phyloP scores from a whole-genome alignment of 2,329 filamentous ascomycete genomes.

The Thelonectria discophora region DNA sequence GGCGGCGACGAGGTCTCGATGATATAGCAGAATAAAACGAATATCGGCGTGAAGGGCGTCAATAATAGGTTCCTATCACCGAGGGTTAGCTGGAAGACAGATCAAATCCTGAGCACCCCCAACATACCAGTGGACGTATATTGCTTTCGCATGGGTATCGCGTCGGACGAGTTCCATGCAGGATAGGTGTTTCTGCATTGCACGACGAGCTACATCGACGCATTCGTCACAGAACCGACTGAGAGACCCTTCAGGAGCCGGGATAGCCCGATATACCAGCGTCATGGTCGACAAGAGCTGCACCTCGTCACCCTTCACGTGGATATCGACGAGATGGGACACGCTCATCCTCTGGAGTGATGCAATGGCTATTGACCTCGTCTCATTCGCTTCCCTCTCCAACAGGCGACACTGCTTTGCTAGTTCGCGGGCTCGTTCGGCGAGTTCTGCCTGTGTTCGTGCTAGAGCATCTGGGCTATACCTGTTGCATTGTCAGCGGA shows the following conservation, averaged over 20 bases:
- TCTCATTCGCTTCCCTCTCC: constrained; percentile 48
- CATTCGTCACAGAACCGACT: constrained; percentile 60
- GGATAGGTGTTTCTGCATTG: constrained; percentile 56
- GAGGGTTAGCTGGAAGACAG: constrained; percentile 18
- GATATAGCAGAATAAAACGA: constrained; percentile 66
- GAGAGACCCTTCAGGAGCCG: constrained; percentile 52
- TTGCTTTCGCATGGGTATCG: constrained; percentile 53
- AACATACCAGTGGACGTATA: constrained; percentile 62
- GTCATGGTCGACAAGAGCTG: constrained; percentile 59
- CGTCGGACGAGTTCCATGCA: constrained; percentile 55
- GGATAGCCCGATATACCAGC: constrained; percentile 62
- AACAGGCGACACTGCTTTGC: constrained; percentile 50
- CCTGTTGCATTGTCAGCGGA: constrained; percentile 37
- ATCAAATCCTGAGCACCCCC: background rate
- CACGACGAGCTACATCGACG: constrained; percentile 58
- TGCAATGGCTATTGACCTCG: constrained; percentile 47
- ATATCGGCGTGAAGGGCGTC: constrained; percentile 67
- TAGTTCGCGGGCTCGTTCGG: constrained; percentile 50
- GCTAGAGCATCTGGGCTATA: constrained; percentile 61
- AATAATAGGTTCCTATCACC: constrained; percentile 61
- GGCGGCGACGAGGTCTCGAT: constrained; percentile 61
- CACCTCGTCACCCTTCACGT: constrained; percentile 58
- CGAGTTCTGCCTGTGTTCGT: constrained; percentile 51
- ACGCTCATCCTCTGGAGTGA: constrained; percentile 51
- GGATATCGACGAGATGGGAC: constrained; percentile 53